Conservation (phyloP, 225 moss, liverwort and hornwort genomes). For the Marchantia polymorpha region DNA sequence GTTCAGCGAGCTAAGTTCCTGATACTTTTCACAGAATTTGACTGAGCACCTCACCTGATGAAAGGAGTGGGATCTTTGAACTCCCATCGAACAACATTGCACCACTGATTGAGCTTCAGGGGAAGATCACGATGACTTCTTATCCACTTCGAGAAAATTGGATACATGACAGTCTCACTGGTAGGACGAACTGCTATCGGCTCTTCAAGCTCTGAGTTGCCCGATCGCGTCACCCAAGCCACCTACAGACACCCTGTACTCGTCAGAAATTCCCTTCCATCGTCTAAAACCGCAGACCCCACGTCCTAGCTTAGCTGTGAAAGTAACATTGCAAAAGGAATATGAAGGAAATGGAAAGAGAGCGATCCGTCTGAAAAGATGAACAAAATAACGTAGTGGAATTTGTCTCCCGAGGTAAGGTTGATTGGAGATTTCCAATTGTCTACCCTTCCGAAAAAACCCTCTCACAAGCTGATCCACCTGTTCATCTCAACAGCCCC, state of each 20-base stretch:
- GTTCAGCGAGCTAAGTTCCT: neutral
- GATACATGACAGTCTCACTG: constrained; percentile 99
- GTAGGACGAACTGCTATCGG: constrained; percentile 96
- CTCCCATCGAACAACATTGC: constrained; percentile 99
- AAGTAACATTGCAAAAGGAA: too few species aligned
- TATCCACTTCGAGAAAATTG: constrained; percentile 93
- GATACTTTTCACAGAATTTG: neutral
- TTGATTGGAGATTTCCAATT: too few species aligned
- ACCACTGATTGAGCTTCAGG: constrained; percentile 93
- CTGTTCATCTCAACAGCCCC: too few species aligned
- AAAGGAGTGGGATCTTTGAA: constrained; percentile 98
- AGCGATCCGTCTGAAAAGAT: too few species aligned
- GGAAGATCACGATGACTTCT: constrained; percentile 96
- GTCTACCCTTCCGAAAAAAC: too few species aligned
- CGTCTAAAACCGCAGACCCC: too few species aligned
- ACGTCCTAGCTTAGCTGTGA: too few species aligned
- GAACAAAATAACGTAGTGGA: too few species aligned
- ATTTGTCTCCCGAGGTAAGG: too few species aligned
- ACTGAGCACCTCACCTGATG: constrained; percentile 54
- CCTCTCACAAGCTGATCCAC: too few species aligned
- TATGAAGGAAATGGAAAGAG: too few species aligned
- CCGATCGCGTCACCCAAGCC: constrained; percentile 94
- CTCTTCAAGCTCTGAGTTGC: constrained; percentile 70
- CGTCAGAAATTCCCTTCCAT: neutral
- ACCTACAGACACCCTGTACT: constrained; percentile 46